phyloP scores from a whole-genome alignment of 306 rosid genomes.

The Cicer arietinum region DNA sequence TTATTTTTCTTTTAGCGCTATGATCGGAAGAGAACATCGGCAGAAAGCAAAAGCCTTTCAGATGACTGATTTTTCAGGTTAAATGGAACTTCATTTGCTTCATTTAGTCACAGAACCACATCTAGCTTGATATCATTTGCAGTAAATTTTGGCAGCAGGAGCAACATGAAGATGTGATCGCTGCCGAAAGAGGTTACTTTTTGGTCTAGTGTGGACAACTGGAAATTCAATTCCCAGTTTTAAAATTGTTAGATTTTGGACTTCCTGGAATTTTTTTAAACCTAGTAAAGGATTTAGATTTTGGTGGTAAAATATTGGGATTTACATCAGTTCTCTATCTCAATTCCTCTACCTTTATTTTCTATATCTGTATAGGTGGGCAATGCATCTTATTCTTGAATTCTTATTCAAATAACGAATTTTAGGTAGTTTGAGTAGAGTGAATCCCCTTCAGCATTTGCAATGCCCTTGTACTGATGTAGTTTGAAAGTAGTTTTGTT shows the following conservation, averaged over 20 bases:
- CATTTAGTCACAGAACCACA: conserved; percentile 41
- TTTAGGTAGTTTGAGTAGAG: conserved; percentile 43
- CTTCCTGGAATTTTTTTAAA: conserved; percentile 38
- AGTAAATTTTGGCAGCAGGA: conserved; percentile 47
- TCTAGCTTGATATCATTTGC: conserved; percentile 47
- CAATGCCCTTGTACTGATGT: conserved; percentile 39
- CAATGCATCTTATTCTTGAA: conserved; percentile 44
- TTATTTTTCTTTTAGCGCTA: conserved; percentile 66
- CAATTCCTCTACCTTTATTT: conserved; percentile 24
- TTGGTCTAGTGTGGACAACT: conserved; percentile 39
- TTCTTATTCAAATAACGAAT: conserved; percentile 48
- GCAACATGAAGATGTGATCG: conserved; percentile 47
- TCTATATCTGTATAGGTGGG: conserved; percentile 40
- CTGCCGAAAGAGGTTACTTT: conserved; percentile 39
- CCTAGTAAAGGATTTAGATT: conserved; percentile 46
- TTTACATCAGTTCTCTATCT: conserved; percentile 34
- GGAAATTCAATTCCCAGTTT: conserved; percentile 30
- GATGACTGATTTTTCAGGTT: conserved; percentile 59
- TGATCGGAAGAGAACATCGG: conserved; percentile 64
- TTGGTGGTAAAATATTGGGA: conserved; percentile 41
- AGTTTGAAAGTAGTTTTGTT: too few species aligned
- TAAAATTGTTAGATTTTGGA: conserved; percentile 46
- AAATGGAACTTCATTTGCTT: conserved; percentile 37
- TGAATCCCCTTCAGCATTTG: conserved; percentile 26
- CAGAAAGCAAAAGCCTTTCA: conserved; percentile 55